Base-by-base conservation (phyloP, 1,284 basidiomycete species). In the Amylostereum chailletii region DNA sequence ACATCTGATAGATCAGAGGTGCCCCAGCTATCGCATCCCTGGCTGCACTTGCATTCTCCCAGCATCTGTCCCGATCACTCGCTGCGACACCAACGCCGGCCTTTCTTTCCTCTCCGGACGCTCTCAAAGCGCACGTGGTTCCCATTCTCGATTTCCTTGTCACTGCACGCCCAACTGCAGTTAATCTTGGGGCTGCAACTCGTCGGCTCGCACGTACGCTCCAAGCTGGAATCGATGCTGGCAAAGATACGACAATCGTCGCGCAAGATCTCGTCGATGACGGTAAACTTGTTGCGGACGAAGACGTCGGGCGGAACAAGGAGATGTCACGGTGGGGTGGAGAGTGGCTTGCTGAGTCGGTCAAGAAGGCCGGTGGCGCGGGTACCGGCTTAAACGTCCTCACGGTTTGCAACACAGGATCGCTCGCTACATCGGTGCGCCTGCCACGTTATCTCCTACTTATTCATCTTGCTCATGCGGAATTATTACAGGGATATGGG, bases 321-420 rank as follows among this genome's bases (percentile, higher is more conserved):
- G 68, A 73, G 55, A 95, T 96, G 86, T 77, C 87, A 4, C 79
- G 79, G 57, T 75, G 78, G 62, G 92, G 92, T 29, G 90, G 86
- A 3, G 82, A 89, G 43, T 95, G 93, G 93, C 71, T 95, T 32
- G 65, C 84, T 41, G 66, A 80, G 39, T 71, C 72, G 51, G 73
- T 80, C 9, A 71, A 74, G 55, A 61, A 66, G 41, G 61, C 62
- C 39, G 78, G 77, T 52, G 74, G 72, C 42, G 63, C 67, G 9
- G 74, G 73, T 47, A 68, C 70, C 52, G 69, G 66, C 48, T 65
- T 94, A 51, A 90, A 90, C 61, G 78, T 94, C 30, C 71, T 95
- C 64, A 95, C 92, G 3, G 90, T 95, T n/a, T 96, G 93, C 72
- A 96, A 96, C 66, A 95, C 93, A 19, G 93, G 93, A 19, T 90